phyloP scores from a whole-genome alignment of 805 yeast species.

The Alloascoidea hylecoeti region DNA sequence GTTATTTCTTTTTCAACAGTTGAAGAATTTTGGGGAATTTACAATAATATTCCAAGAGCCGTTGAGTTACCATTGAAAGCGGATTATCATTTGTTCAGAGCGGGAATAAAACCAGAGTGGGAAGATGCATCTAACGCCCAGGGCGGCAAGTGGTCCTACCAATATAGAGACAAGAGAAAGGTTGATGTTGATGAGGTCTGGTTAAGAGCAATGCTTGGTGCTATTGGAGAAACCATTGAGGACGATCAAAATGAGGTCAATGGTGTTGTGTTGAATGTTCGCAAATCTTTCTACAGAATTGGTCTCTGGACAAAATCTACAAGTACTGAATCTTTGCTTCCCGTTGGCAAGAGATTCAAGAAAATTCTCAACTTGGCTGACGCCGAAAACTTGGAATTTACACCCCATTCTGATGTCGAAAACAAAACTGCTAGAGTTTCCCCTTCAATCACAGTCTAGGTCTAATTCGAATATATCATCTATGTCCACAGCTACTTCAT shows the following conservation, averaged over 20 bases:
- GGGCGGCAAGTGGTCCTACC: conserved; percentile 47
- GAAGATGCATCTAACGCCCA: conserved; percentile 62
- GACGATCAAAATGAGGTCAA: conserved; percentile 71
- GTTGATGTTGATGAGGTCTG: conserved; percentile 75
- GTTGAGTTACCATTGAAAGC: conserved; percentile 68
- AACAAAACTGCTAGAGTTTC: neutral
- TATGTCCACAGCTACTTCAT: too few species aligned
- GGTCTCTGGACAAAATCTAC: conserved; percentile 90
- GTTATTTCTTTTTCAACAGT: conserved; percentile 42
- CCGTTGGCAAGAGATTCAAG: neutral
- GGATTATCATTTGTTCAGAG: conserved; percentile 77
- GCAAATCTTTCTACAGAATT: conserved; percentile 70
- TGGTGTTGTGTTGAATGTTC: conserved; percentile 84
- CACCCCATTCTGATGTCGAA: neutral
- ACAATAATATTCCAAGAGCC: conserved; percentile 70
- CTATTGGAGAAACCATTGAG: conserved; percentile 85
- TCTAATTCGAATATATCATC: too few species aligned
- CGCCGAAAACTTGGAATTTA: neutral
- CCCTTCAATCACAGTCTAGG: conserved; percentile 1
- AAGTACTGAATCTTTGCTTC: conserved; percentile 30
- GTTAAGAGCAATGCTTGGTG: conserved; percentile 77
- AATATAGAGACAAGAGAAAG: neutral
- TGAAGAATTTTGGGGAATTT: conserved; percentile 85
- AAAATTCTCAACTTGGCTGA: neutral
- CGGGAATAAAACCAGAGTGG: conserved; percentile 83